phyloP scores from a whole-genome alignment of 2,329 filamentous ascomycete genomes.

The Bipolaris cookei region DNA sequence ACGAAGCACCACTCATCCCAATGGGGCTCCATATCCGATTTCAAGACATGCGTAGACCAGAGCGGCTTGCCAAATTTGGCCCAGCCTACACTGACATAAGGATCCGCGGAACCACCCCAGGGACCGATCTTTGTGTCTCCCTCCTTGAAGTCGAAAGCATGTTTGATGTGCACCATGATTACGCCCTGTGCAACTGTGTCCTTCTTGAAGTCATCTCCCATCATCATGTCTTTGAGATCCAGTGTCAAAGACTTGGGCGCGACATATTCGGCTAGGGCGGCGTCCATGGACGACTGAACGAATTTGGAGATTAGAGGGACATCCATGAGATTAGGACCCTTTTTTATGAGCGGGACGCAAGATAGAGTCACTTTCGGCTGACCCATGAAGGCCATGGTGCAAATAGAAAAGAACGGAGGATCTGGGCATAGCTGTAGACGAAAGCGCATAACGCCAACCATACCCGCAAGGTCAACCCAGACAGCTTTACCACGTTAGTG shows the following conservation, averaged over 20 bases:
- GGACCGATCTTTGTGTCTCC: constrained; percentile 69
- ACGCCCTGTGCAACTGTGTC: constrained; percentile 71
- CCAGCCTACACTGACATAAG: constrained; percentile 76
- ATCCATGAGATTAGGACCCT: constrained; percentile 75
- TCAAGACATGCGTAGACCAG: constrained; percentile 69
- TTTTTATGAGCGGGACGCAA: constrained; percentile 72
- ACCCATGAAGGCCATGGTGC: constrained; percentile 75
- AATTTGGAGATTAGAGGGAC: constrained; percentile 76
- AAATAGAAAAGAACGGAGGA: constrained; percentile 77
- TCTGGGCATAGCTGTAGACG: constrained; percentile 76
- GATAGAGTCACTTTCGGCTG: constrained; percentile 75
- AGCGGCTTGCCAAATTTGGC: constrained; percentile 77
- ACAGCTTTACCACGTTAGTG: constrained; percentile 57
- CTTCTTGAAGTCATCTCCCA: constrained; percentile 80
- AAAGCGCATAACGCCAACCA: constrained; percentile 72
- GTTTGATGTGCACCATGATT: constrained; percentile 69
- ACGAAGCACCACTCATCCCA: constrained; percentile 75
- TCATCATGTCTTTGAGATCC: constrained; percentile 77
- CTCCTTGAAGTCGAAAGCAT: constrained; percentile 73
- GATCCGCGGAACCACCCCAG: constrained; percentile 67
- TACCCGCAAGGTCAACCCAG: constrained; percentile 76
- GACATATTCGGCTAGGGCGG: constrained; percentile 76
- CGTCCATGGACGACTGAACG: constrained; percentile 75
- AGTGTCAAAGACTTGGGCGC: constrained; percentile 77
- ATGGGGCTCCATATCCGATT: constrained; percentile 68